phyloP scores from a whole-genome alignment of 345 rosid genomes.

The Eucalyptus tenuipes region DNA sequence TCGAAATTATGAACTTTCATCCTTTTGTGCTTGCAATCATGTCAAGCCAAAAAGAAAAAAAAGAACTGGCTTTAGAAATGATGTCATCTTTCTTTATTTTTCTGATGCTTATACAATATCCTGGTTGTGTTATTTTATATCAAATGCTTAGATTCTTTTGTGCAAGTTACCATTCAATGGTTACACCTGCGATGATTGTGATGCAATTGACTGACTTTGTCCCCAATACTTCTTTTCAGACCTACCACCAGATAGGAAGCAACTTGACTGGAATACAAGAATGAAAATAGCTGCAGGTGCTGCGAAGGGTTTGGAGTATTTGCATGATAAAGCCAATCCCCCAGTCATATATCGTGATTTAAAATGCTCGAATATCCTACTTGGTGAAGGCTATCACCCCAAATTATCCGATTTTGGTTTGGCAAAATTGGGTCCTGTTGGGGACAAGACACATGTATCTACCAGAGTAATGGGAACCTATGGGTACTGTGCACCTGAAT shows the following conservation, averaged over 20 bases:
- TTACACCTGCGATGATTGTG: neutral
- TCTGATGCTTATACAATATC: neutral
- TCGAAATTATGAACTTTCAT: neutral
- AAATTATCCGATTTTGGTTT: constrained; percentile 70
- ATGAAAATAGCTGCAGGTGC: constrained; percentile 75
- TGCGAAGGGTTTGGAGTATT: constrained; percentile 64
- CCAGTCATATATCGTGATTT: constrained; percentile 70
- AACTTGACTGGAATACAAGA: constrained; percentile 63
- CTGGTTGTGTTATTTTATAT: neutral
- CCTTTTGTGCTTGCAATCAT: neutral
- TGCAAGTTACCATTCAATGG: neutral
- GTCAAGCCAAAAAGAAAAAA: neutral
- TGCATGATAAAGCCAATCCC: constrained; percentile 57
- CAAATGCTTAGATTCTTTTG: neutral
- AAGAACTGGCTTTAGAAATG: neutral
- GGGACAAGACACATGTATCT: constrained; percentile 64
- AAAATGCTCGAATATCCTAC: constrained; percentile 64
- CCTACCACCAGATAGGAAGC: constrained; percentile 40
- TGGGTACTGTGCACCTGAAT: constrained; percentile 75
- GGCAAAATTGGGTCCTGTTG: constrained; percentile 73
- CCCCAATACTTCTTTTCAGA: constrained; percentile 14
- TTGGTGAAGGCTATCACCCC: constrained; percentile 47
- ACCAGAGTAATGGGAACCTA: constrained; percentile 74
- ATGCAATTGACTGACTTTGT: neutral
- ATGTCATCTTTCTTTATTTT: neutral